Percentiles rank a stretch among this genome's conserved stretches.
Evolutionary conservation across 2,329 filamentous ascomycete species (phyloP).

Genomic region (Paecilomyces variotii): DNA sequence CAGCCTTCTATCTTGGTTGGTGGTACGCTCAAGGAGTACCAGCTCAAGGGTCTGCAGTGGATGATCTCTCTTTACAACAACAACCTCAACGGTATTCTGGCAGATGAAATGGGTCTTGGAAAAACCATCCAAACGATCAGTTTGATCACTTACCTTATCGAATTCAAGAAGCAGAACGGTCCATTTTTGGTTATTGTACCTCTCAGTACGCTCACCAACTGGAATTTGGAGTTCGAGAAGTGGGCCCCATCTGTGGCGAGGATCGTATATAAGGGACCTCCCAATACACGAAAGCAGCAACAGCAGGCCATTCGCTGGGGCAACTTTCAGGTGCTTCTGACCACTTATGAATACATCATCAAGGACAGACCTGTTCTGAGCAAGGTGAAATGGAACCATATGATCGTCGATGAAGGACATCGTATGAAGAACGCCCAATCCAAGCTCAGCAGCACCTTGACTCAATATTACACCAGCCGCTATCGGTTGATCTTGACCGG

Average conservation of each 20-base stretch:
- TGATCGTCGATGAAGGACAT: conserved; percentile 99
- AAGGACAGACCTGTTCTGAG: conserved; percentile 91
- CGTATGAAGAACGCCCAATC: conserved; percentile 99
- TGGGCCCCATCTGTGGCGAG: conserved; percentile 84
- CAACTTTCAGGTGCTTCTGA: conserved; percentile 90
- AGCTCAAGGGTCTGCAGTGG: conserved; percentile 97
- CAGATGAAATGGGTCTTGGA: conserved; percentile 98
- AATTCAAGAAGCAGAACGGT: conserved; percentile 83
- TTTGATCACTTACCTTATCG: conserved; percentile 93
- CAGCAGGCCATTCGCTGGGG: conserved; percentile 92
- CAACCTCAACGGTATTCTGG: conserved; percentile 96
- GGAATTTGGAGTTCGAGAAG: conserved; percentile 98
- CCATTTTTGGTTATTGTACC: conserved; percentile 96
- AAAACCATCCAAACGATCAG: conserved; percentile 99
- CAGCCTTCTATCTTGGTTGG: conserved; percentile 85
- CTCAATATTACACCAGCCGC: conserved; percentile 87
- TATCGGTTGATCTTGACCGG: conserved; percentile 96
- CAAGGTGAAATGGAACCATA: conserved; percentile 99
- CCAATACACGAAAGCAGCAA: conserved; percentile 76
- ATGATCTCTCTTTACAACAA: conserved; percentile 99
- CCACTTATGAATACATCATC: conserved; percentile 99
- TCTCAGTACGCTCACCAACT: conserved; percentile 93
- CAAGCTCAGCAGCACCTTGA: conserved; percentile 90
- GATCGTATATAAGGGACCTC: conserved; percentile 95
- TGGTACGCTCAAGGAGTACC: conserved; percentile 91